Conservation (phyloP, 257 asterid species). For the Ilex asprella region DNA sequence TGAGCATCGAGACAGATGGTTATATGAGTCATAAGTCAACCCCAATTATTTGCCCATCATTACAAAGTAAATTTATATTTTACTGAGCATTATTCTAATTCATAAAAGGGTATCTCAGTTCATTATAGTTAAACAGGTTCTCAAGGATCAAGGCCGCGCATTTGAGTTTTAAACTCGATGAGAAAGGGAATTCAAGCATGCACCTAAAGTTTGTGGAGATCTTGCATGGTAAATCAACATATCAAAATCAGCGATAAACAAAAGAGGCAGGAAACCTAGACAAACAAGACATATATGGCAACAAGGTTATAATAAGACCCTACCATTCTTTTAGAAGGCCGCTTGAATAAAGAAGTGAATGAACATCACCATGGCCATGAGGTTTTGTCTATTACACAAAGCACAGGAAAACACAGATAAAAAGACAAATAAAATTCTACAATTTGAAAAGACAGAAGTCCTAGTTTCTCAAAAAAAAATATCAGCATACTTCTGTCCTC, state of each 20-base stretch:
- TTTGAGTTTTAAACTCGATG: no score
- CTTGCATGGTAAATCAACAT: not conserved
- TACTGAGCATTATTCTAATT: not conserved
- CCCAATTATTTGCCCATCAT: no score
- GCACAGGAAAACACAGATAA: not conserved
- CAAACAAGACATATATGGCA: constrained; percentile 1
- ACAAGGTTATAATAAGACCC: constrained; percentile 17
- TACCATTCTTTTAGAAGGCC: constrained; percentile 91
- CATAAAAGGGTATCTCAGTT: not conserved
- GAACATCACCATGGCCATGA: constrained; percentile 99
- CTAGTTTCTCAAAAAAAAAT: constrained; percentile 8
- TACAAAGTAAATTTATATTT: no score
- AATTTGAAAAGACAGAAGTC: constrained; percentile 7
- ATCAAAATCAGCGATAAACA: not conserved
- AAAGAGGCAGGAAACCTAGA: not conserved
- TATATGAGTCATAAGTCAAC: no score
- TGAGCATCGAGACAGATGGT: not conserved
- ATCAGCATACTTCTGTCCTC: constrained; percentile 1
- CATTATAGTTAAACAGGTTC: not conserved
- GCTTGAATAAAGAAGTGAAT: constrained; percentile 85
- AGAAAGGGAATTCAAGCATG: not conserved
- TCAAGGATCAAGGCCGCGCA: not conserved
- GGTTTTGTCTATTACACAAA: constrained; percentile 72
- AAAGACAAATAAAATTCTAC: not conserved
- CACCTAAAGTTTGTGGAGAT: not conserved